Evolutionary conservation across 2,329 filamentous ascomycete genomes (phyloP), one percentile per base, ranked within the genome.

Genomic region (Onygenales sp.): DNA sequence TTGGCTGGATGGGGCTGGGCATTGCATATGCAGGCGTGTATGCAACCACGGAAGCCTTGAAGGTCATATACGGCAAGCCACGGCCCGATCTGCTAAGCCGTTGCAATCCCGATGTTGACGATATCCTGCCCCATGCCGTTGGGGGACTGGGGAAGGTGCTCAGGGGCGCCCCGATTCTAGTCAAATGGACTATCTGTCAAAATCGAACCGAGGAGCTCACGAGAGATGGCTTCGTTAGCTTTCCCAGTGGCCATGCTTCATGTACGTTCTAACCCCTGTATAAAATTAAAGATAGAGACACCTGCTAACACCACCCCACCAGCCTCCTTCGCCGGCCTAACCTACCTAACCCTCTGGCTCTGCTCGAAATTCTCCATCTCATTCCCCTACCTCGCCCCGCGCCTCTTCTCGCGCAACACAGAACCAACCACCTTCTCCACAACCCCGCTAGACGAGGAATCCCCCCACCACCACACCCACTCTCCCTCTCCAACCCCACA

Each of bases 271-370:
- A 36, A 9, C 44, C 39, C 10, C 39, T 21, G 33, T 34, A 14
- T 5, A 34, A 8, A 3, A 2, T 7, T 34, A 47, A 27, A 5
- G n/a, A 34, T 34, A 36, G 51, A 57, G 40, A 27, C 9, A 21
- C 14, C 7, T 48, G 54, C 33, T 58, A 52, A 58, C 36, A 46
- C 48, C 54, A 37, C 46, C 42, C n/a, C 52, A 10, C 10, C 45
- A 79, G 79, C 86, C 56, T 80, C 87, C 4, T 88, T 88, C 61
- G 84, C 85, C 9, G 91, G 91, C 1, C 74, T 96, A 51, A 81
- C 90, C 51, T 95, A 96, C 67, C 79, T 95, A 13, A 86, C 86
- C 1, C 81, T 97, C 49, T 96, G 90, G 76, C 78, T 97, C 21
- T 88, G 87, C 52, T 77, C 82, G 56, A 74, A 77, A 48, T 71